Conservation (phyloP, 345 rosid genomes). For the Aethionema arabicum region DNA sequence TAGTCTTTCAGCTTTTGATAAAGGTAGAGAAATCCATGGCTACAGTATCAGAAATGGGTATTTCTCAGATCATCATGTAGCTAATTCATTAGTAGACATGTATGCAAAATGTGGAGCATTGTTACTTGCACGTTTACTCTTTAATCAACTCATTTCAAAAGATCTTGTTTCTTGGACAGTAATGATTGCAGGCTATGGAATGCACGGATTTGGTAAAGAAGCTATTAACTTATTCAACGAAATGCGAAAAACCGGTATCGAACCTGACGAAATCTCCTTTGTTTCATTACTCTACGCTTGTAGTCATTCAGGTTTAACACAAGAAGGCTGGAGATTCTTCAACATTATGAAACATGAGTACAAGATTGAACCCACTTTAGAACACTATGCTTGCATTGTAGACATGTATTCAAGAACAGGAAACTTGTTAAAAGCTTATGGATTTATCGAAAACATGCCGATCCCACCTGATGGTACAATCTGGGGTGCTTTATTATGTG, state of each 20-base stretch:
- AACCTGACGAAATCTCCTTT: constrained; percentile 68
- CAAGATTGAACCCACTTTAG: constrained; percentile 58
- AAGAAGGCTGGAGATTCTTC: constrained; percentile 79
- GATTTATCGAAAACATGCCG: constrained; percentile 65
- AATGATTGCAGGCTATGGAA: constrained; percentile 81
- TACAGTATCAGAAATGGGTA: constrained; percentile 49
- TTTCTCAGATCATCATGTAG: constrained; percentile 49
- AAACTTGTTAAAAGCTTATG: constrained; percentile 47
- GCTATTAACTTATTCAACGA: constrained; percentile 55
- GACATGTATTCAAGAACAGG: constrained; percentile 70
- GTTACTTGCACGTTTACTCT: constrained; percentile 51
- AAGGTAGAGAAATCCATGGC: constrained; percentile 67
- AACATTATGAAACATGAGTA: constrained; percentile 59
- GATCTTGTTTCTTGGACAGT: constrained; percentile 77
- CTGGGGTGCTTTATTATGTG: constrained; percentile 72
- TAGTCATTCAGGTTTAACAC: constrained; percentile 65
- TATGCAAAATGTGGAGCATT: constrained; percentile 65
- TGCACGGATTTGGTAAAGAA: constrained; percentile 73
- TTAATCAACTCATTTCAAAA: constrained; percentile 52
- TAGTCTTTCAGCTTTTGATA: constrained; percentile 63
- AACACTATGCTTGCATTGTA: constrained; percentile 72
- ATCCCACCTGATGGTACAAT: constrained; percentile 63
- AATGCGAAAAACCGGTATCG: constrained; percentile 47
- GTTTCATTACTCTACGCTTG: constrained; percentile 64
- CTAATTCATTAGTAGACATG: constrained; percentile 73